Evolutionary conservation across 208 protist species (phyloP).

Genomic region (Trichomonas gallinae): DNA sequence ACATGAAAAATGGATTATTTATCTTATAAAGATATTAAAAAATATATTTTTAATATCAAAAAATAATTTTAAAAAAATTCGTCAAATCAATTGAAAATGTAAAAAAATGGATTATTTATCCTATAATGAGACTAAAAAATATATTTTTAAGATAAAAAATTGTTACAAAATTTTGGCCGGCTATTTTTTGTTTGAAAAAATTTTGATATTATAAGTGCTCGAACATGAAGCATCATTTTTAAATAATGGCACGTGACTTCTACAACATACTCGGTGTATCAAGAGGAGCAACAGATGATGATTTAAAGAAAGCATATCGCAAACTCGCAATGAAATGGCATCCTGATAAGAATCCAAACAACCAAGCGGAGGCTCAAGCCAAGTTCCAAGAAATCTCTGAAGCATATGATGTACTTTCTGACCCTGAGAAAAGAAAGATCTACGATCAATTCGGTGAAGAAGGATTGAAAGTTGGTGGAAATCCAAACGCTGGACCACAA

Average conservation of each 20-base stretch:
- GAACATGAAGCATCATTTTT: not conserved
- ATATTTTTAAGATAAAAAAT: not conserved
- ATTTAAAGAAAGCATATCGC: not conserved
- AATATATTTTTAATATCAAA: no score
- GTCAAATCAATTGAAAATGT: no score
- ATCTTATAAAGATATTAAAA: no score
- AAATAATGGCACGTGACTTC: slow-evolving; percentile 11
- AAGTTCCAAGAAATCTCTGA: slow-evolving; percentile 32
- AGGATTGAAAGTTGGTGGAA: slow-evolving; percentile 28
- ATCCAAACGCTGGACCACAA: not conserved
- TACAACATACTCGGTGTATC: slow-evolving; percentile 17
- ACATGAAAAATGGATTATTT: no score
- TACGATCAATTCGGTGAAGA: slow-evolving; percentile 43
- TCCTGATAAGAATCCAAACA: slow-evolving; percentile 29
- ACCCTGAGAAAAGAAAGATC: slow-evolving; percentile 34
- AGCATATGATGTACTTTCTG: slow-evolving; percentile 25
- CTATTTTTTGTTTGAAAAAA: not conserved
- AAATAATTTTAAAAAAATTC: no score
- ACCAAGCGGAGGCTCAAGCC: slow-evolving; percentile 24
- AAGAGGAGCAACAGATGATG: not conserved
- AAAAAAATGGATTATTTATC: no score
- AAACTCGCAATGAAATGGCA: slow-evolving; percentile 28
- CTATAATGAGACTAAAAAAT: no score
- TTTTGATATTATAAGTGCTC: not conserved
- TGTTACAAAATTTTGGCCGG: not conserved